phyloP scores from a whole-genome alignment of 805 yeast species.

The Candida railenensis region DNA sequence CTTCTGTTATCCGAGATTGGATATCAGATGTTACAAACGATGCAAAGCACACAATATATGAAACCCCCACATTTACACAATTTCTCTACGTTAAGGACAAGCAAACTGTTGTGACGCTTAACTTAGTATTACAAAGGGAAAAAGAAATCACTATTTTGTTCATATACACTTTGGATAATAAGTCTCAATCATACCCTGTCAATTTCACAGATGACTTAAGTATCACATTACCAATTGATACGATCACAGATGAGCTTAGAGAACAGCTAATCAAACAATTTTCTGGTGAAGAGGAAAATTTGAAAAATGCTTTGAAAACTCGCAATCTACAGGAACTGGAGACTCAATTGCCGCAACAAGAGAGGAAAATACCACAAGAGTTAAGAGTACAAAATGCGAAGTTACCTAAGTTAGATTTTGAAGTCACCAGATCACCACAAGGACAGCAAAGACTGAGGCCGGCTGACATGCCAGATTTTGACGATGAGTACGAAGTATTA shows the following conservation, averaged over 20 bases:
- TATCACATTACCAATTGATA: constrained; percentile 1
- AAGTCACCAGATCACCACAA: neutral
- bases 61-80: constrained; percentile 1
- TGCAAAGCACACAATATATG: neutral
- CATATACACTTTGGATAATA: neutral
- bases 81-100: constrained; percentile 1
- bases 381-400: neutral
- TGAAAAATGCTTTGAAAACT: neutral
- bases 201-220: neutral
- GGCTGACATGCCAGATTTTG: constrained; percentile 50
- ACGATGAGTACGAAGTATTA: constrained; percentile 48
- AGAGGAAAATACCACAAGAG: neutral
- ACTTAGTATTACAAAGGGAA: neutral
- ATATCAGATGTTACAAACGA: neutral
- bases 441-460: constrained; percentile 15
- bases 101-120: neutral
- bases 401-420: constrained; percentile 6
- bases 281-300: neutral
- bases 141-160: neutral
- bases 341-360: neutral
- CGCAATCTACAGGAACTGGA: constrained; percentile 2
- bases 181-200: neutral
- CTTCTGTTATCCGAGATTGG: constrained; percentile 1
- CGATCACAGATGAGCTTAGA: neutral
- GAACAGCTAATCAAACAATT: neutral